phyloP scores from a whole-genome alignment of 768 basidiomycete species.

The Mrakia blollopis region DNA sequence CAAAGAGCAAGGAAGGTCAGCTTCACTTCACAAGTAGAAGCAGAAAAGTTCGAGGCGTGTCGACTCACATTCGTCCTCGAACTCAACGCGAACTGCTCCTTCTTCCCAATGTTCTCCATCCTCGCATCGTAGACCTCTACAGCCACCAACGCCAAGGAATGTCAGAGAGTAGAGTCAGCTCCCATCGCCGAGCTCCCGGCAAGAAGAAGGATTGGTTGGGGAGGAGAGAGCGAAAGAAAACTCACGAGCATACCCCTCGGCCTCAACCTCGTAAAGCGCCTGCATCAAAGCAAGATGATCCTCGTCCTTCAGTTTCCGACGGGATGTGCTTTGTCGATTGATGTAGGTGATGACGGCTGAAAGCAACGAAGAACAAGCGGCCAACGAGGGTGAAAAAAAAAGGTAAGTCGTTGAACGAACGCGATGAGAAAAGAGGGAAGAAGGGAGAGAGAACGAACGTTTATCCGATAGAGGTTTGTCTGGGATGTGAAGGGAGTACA shows the following conservation, averaged over 20 bases:
- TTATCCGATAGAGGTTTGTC: constrained; percentile 21
- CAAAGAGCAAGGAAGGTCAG: not conserved
- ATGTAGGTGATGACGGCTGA: not conserved
- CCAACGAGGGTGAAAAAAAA: not conserved
- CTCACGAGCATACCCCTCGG: not conserved
- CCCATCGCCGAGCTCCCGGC: not conserved
- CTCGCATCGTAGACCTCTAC: constrained; percentile 17
- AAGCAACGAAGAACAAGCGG: not conserved
- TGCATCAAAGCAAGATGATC: constrained; percentile 26
- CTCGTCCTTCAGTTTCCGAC: constrained; percentile 24
- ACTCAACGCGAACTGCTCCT: constrained; percentile 29
- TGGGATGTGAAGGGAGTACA: not conserved
- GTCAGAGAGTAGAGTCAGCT: not conserved
- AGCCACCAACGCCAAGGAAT: not conserved
- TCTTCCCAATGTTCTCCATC: constrained; percentile 30
- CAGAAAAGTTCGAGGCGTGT: not conserved
- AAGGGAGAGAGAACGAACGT: not conserved
- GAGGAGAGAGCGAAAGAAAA: not conserved
- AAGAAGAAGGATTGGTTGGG: not conserved
- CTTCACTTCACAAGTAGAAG: too few species aligned
- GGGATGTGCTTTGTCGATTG: constrained; percentile 24
- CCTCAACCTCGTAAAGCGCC: constrained; percentile 14
- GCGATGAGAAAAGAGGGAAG: not conserved
- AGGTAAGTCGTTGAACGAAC: not conserved
- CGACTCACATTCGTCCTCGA: constrained; percentile 24